Conservation (phyloP, 352 stramenopile genomes). For the Phytophthora pistaciae region DNA sequence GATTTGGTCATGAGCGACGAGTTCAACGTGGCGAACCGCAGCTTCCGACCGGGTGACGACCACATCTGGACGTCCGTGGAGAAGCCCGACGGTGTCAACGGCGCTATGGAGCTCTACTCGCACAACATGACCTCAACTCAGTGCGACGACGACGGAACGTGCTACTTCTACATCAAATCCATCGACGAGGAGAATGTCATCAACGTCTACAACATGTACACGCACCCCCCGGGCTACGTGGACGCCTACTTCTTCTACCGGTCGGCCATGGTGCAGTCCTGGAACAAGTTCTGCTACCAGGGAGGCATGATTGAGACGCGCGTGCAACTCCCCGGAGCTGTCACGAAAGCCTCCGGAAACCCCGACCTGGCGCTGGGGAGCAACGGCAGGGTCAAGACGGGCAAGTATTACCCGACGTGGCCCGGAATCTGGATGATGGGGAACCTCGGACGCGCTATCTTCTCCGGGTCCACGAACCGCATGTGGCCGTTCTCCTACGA, state of each 20-base stretch:
- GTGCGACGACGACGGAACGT: conserved; percentile 52
- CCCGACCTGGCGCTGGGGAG: conserved; percentile 45
- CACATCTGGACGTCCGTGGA: conserved; percentile 95
- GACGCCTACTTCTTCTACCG: conserved; percentile 54
- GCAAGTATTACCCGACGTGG: conserved; percentile 79
- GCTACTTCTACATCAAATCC: conserved; percentile 56
- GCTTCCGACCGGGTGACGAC: conserved; percentile 92
- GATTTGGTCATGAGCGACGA: conserved; percentile 94
- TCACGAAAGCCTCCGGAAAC: conserved; percentile 53
- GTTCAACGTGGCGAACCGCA: conserved; percentile 90
- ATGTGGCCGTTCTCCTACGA: conserved; percentile 96
- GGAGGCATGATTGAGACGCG: conserved; percentile 92
- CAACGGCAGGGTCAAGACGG: conserved; percentile 55
- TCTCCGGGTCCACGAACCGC: conserved; percentile 89
- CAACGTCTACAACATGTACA: conserved; percentile 68
- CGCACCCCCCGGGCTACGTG: conserved; percentile 49
- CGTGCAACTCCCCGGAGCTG: conserved; percentile 89
- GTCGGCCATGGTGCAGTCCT: conserved; percentile 91
- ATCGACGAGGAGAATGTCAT: conserved; percentile 45
- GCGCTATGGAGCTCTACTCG: conserved; percentile 92
- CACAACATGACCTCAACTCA: conserved; percentile 72
- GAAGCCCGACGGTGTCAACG: conserved; percentile 93
- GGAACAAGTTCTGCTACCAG: conserved; percentile 97
- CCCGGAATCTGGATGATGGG: conserved; percentile 95
- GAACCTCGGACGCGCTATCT: conserved; percentile 93